These are phyloP conservation scores for Chalciporus sp. DNA, from an alignment of 1,284 basidiomycete genomes.

Conservation along the genomic window DNA sequence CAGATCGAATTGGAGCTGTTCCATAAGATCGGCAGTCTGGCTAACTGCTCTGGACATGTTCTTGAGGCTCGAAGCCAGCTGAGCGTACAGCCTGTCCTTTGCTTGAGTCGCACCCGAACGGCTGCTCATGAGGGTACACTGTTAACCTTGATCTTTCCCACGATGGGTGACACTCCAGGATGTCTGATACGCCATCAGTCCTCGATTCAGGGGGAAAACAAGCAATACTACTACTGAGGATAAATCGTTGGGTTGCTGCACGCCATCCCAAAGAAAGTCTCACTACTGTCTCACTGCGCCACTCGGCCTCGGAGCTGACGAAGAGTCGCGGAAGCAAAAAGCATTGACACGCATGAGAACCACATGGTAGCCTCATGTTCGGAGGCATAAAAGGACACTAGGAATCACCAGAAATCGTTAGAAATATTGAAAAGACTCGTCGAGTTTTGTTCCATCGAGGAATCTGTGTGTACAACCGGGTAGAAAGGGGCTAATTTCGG, in stretches of 20 bases:
- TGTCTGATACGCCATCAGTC: no score
- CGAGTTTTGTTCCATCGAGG: no score
- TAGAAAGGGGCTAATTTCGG: background rate
- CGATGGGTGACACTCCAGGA: background rate
- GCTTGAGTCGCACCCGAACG: constrained; percentile 63
- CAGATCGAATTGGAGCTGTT: constrained; percentile 67
- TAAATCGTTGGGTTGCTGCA: no score
- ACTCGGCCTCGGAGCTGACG: no score
- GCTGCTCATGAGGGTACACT: constrained; percentile 5
- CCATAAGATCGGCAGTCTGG: constrained; percentile 71
- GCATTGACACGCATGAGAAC: background rate
- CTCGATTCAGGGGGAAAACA: no score
- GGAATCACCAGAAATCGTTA: background rate
- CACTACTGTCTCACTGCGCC: no score
- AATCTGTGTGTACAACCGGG: no score
- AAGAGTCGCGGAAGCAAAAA: no score
- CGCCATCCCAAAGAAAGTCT: no score
- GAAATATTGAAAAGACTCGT: no score
- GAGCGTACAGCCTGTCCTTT: constrained; percentile 72
- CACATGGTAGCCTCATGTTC: no score
- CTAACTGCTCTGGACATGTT: constrained; percentile 62
- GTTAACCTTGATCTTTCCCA: background rate
- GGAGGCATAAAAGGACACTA: background rate
- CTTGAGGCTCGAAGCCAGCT: constrained; percentile 62
- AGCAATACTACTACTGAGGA: no score